Evolutionary conservation across 202 grass and related monocot species (phyloP).

Genomic region (Schoenoplectus triqueter): DNA sequence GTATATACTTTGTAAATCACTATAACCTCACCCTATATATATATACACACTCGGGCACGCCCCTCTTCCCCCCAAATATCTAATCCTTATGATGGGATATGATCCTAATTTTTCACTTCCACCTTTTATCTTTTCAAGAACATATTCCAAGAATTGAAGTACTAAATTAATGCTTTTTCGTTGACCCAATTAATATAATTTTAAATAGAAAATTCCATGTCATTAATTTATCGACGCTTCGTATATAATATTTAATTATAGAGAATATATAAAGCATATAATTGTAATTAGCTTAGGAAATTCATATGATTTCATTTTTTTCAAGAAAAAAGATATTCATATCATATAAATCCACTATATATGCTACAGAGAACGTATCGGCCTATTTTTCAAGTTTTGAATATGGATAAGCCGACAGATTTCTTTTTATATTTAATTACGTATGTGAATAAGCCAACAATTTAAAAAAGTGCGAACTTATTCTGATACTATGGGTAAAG

Average conservation of each 20-base stretch:
- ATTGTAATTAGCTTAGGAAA: not conserved
- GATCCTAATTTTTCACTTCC: not conserved
- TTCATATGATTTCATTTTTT: not conserved
- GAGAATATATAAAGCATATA: too few species aligned
- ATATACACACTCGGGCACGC: too few species aligned
- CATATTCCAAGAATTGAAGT: not conserved
- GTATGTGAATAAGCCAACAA: slow-evolving; percentile 21
- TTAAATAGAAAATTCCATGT: not conserved
- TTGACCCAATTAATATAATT: not conserved
- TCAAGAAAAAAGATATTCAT: not conserved
- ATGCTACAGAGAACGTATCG: not conserved
- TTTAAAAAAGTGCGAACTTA: slow-evolving; percentile 11
- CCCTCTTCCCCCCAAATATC: slow-evolving; percentile 5
- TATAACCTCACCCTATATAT: too few species aligned
- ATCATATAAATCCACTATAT: not conserved
- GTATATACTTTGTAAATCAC: too few species aligned
- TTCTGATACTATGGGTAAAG: not conserved
- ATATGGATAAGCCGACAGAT: slow-evolving; percentile 15
- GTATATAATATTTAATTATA: not conserved
- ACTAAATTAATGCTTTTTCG: not conserved
- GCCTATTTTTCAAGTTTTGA: not conserved
- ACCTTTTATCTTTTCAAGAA: not conserved
- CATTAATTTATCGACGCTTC: not conserved
- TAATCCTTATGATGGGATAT: not conserved
- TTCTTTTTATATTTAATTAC: not conserved